Evolutionary conservation across 2,329 filamentous ascomycete species (phyloP), one percentile per base, ranked within the genome.

Genomic region (Catunica adiposa): DNA sequence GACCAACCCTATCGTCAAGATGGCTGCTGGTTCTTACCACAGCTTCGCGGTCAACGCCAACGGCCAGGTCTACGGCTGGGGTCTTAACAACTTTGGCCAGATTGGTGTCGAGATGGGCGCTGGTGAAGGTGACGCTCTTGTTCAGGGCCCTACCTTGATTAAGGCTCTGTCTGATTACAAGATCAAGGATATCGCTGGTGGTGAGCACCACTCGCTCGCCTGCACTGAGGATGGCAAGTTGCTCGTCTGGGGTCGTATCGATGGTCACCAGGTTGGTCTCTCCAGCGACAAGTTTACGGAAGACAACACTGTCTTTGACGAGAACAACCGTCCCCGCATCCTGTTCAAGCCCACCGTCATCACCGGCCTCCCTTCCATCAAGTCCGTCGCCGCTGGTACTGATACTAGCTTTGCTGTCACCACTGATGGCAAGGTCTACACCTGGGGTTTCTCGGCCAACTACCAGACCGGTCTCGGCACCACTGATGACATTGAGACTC

Each of bases 31-130:
- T 47, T 79, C 83, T 14, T 90, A 89, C 68, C 86, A 94, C 71
- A 85, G 82, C 62, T 90, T 94, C 62, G 86, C 86, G 17, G 73
- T 94, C 50, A 80, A 84, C 67, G 75, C 78, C 57, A 76, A 78
- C 14, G 85, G 82, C 40, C 74, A 78, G 29, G 83, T 90, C 31
- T 92, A 81, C 68, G 78, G 82, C 0, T 94, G 88, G 87, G 88
- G 89, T 23, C 72, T 90, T 29, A 94, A 94, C 74, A 89, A 85
- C 69, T 94, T 86, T 67, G 85, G 83, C 60, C 83, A 94, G 70
- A 86, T 85, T 15, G 87, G 71, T 3, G 79, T 85, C 53, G 72
- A 73, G 53, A 66, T 71, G 20, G 66, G 68, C 58, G 68, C 73
- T 17, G 76, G 78, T 26, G 82, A 81, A 55, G 86, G 55, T 34